Conservation (phyloP, 192 early-diverging fungal species). For the Diversispora eburnea region DNA sequence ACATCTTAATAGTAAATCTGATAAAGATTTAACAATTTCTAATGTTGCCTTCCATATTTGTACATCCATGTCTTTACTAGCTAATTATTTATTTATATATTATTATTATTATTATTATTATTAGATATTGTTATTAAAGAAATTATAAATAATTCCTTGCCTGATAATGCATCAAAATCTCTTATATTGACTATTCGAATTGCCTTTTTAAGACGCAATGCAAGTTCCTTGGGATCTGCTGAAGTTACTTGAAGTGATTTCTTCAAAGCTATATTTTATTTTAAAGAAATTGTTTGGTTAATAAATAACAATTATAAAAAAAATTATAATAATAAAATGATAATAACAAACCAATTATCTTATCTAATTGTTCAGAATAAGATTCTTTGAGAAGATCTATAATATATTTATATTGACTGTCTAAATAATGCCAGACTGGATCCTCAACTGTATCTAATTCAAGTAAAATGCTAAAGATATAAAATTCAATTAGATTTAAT, state of each 20-base stretch:
- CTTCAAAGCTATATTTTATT: constrained; percentile 11
- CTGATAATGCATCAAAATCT: constrained; percentile 37
- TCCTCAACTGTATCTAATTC: constrained; percentile 78
- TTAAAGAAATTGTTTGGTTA: not conserved
- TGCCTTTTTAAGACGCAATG: constrained; percentile 34
- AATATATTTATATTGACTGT: constrained; percentile 85
- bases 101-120: constrained; percentile 39
- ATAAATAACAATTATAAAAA: not conserved
- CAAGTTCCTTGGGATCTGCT: not conserved
- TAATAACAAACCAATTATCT: constrained; percentile 36
- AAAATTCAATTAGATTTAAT: not conserved
- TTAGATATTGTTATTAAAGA: constrained; percentile 14
- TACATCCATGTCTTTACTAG: constrained; percentile 54
- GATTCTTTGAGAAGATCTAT: constrained; percentile 68
- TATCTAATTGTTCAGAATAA: constrained; percentile 55
- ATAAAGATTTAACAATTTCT: constrained; percentile 68
- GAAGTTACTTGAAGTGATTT: not conserved
- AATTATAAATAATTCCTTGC: not conserved
- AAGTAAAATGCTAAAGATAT: constrained; percentile 53
- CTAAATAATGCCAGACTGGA: constrained; percentile 86
- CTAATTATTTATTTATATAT: constrained; percentile 43
- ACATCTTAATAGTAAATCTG: constrained; percentile 66
- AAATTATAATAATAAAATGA: not conserved
- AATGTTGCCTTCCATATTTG: constrained; percentile 71
- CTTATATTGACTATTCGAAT: constrained; percentile 37